Evolutionary conservation across 73 alveolate species (phyloP).

Genomic region (Paramecium octaurelia): DNA sequence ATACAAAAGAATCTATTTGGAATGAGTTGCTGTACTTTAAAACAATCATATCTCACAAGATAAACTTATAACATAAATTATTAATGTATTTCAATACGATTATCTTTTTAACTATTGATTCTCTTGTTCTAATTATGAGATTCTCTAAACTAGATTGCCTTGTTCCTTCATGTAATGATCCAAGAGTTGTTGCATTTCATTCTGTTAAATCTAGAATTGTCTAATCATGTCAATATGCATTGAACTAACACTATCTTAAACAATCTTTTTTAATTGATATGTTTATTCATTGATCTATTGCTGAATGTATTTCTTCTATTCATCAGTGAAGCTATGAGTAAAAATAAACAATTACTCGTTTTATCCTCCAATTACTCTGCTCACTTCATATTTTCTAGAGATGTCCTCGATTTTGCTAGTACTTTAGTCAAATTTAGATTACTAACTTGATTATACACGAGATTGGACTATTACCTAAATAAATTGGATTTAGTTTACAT

Average conservation of each 20-base stretch:
- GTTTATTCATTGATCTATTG: neutral
- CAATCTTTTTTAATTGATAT: neutral
- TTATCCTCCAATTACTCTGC: neutral
- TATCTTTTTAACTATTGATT: conserved; percentile 22
- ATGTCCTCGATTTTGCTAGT: neutral
- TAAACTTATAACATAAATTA: neutral
- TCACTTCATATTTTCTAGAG: conserved; percentile 3
- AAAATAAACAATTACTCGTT: neutral
- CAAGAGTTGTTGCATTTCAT: neutral
- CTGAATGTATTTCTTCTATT: neutral
- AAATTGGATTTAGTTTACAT: neutral
- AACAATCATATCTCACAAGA: neutral
- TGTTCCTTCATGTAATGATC: neutral
- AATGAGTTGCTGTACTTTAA: neutral
- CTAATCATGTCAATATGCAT: conserved; percentile 26
- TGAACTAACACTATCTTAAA: neutral
- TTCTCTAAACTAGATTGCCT: neutral
- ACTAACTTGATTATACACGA: neutral
- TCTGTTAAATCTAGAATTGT: conserved; percentile 1
- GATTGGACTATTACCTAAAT: neutral
- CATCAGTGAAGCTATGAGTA: neutral
- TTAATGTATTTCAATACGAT: neutral
- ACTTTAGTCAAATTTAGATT: neutral
- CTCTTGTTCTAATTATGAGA: conserved; percentile 18
- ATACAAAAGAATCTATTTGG: neutral